Percentiles rank a stretch among this genome's conserved stretches.
Evolutionary conservation across 768 basidiomycete species (phyloP).

Genomic region (Boletus reticulatus): DNA sequence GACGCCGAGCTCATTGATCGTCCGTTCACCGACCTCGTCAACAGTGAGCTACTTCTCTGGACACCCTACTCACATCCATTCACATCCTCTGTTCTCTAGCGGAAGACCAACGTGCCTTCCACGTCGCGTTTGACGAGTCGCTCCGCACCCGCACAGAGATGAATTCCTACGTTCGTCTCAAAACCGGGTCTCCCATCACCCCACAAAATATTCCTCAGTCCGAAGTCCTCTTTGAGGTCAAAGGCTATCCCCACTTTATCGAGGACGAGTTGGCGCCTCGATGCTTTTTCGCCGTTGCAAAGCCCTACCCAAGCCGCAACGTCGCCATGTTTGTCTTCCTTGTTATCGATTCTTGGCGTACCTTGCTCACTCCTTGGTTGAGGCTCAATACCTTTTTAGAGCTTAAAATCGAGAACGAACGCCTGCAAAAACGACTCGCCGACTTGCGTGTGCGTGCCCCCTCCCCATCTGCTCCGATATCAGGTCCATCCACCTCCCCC

Average conservation of each 20-base stretch:
- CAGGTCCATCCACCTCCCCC: constrained; percentile 22
- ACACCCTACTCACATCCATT: not conserved
- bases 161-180: constrained; percentile 59
- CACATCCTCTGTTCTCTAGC: constrained; percentile 34
- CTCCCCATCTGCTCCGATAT: constrained; percentile 13
- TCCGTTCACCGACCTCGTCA: constrained; percentile 62
- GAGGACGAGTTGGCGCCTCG: constrained; percentile 39
- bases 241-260: constrained; percentile 57
- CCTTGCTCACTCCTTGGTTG: constrained; percentile 2
- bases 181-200: constrained; percentile 39
- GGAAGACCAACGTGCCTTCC: constrained; percentile 52
- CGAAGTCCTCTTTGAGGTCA: constrained; percentile 68
- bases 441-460: constrained; percentile 37
- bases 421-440: constrained; percentile 59
- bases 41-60: constrained; percentile 42
- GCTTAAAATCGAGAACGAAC: constrained; percentile 85
- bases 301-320: constrained; percentile 75
- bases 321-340: constrained; percentile 53
- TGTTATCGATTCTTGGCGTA: not conserved
- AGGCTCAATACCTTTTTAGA: constrained; percentile 78
- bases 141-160: constrained; percentile 50
- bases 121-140: constrained; percentile 51
- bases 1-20: constrained; percentile 70
- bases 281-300: constrained; percentile 74
- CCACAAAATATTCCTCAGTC: constrained; percentile 30